These are phyloP conservation scores for Phytophthora boehmeriae DNA, from an alignment of 352 stramenopile species.

Conservation along the genomic window DNA sequence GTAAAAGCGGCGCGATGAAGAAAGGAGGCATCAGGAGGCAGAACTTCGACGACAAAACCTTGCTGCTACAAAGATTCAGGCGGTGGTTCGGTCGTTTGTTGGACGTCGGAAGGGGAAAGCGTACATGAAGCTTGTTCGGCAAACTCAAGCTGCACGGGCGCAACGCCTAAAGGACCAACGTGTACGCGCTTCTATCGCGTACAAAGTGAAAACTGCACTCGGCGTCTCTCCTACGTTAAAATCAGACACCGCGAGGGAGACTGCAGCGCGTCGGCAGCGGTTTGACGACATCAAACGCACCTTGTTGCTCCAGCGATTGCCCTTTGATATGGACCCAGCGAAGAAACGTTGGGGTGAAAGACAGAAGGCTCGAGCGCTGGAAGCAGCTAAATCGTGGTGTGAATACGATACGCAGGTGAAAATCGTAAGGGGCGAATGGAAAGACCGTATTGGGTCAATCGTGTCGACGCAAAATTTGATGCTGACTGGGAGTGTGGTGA, in stretches of 20 bases:
- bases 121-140: constrained; percentile 59
- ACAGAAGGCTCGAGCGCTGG: constrained; percentile 36
- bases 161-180: constrained; percentile 54
- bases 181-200: constrained; percentile 41
- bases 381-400: constrained; percentile 54
- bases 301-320: constrained; percentile 49
- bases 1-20: constrained; percentile 32
- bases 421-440: constrained; percentile 54
- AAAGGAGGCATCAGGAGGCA: constrained; percentile 21
- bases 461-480: constrained; percentile 75
- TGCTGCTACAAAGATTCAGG: constrained; percentile 52
- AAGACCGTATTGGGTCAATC: constrained; percentile 47
- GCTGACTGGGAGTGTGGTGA: constrained; percentile 56
- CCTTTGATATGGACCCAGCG: constrained; percentile 13
- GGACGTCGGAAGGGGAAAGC: constrained; percentile 36
- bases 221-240: constrained; percentile 46
- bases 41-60: constrained; percentile 24
- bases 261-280: constrained; percentile 29
- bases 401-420: constrained; percentile 59
- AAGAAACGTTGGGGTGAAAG: constrained; percentile 60
- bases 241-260: constrained; percentile 67
- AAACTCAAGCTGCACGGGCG: constrained; percentile 44
- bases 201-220: constrained; percentile 47
- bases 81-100: constrained; percentile 42
- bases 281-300: constrained; percentile 51